These are phyloP conservation scores for Diaporthe caulivora DNA, from an alignment of 2,329 filamentous ascomycete genomes.

Conservation along the genomic window DNA sequence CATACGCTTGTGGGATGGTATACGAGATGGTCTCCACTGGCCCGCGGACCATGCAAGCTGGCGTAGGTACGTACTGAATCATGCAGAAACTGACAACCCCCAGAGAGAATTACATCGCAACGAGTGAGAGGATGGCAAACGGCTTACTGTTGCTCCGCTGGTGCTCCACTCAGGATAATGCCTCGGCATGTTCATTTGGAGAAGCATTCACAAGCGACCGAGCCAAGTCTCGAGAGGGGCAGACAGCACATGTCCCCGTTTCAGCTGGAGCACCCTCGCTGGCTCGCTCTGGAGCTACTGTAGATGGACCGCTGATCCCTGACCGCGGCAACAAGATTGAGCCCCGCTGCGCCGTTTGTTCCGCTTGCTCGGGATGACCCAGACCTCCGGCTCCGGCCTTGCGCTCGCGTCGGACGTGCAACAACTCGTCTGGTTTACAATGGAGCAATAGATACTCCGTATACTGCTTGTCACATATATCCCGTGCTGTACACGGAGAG, in stretches of 20 bases:
- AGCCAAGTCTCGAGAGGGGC: background rate
- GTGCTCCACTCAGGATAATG: background rate
- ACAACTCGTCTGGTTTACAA: background rate
- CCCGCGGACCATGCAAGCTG: background rate
- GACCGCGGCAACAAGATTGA: background rate
- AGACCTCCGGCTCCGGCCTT: constrained; percentile 12
- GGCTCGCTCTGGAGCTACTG: background rate
- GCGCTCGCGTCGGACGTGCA: background rate
- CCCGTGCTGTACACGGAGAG: background rate
- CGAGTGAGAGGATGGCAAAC: too few relatives aligned
- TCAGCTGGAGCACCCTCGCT: background rate
- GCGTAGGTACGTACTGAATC: background rate
- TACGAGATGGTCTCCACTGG: background rate
- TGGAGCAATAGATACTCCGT: too few relatives aligned
- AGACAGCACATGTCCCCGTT: constrained; percentile 22
- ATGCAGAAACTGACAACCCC: background rate
- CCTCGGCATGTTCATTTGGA: constrained; percentile 13
- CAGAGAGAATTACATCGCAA: too few relatives aligned
- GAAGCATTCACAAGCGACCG: constrained; percentile 29
- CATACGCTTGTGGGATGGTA: background rate
- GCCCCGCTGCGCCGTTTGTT: background rate
- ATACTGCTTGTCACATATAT: background rate
- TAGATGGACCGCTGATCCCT: constrained; percentile 1
- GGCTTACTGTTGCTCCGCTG: background rate
- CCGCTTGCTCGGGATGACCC: background rate